Conservation (phyloP, 306 rosid species). For the Hippophae tibetana region DNA sequence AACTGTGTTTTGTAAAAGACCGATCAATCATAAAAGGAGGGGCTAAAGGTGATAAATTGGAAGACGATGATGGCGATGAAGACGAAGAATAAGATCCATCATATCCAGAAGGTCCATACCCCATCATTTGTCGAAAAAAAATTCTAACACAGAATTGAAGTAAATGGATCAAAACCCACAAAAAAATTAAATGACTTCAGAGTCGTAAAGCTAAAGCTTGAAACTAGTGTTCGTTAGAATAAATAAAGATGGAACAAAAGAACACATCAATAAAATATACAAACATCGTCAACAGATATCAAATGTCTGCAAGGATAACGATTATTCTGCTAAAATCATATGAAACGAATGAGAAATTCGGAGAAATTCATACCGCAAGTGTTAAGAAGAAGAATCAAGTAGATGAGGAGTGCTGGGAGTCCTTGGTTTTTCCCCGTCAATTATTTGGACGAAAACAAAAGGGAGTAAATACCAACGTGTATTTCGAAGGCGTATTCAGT, state of each 20-base stretch:
- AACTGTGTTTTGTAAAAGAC: constrained; percentile 18
- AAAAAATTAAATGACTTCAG: background rate
- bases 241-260: background rate
- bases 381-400: constrained; percentile 1
- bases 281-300: background rate
- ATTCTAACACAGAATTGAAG: constrained; percentile 10
- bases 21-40: constrained; percentile 68
- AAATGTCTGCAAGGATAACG: background rate
- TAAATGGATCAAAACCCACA: constrained; percentile 27
- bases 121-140: constrained; percentile 39
- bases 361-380: constrained; percentile 21
- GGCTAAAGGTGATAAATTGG: constrained; percentile 73
- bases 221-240: background rate
- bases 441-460: background rate
- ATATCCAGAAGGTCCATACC: constrained; percentile 37
- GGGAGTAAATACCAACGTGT: too few relatives aligned
- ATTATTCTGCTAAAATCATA: background rate
- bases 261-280: constrained; percentile 7
- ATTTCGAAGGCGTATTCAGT: too few relatives aligned
- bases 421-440: constrained; percentile 13
- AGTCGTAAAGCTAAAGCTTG: background rate
- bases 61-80: constrained; percentile 26
- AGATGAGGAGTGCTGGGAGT: constrained; percentile 14
- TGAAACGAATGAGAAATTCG: background rate
- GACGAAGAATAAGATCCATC: constrained; percentile 28